Evolutionary conservation across 352 stramenopile species (phyloP).

Genomic region (Phytophthora tentaculata): DNA sequence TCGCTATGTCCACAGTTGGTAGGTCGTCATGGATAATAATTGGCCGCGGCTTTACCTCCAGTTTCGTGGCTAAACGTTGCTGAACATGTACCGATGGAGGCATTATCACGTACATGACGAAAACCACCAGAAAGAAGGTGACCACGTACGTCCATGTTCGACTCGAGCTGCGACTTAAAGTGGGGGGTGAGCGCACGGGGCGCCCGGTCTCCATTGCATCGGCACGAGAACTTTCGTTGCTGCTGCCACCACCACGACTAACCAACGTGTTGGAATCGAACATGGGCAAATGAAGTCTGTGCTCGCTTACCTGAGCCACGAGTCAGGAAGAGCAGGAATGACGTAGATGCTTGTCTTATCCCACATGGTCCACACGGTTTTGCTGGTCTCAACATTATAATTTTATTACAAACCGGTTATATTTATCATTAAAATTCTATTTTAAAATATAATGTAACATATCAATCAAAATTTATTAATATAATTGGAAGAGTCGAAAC

Average conservation of each 20-base stretch:
- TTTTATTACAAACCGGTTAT: too few relatives aligned
- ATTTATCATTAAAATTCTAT: too few relatives aligned
- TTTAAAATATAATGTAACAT: too few relatives aligned
- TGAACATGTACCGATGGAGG: constrained; percentile 11
- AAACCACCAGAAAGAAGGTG: constrained; percentile 13
- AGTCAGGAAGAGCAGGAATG: constrained; percentile 26
- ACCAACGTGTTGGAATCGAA: constrained; percentile 28
- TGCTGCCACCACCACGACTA: constrained; percentile 16
- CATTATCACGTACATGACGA: constrained; percentile 26
- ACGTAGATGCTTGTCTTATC: constrained; percentile 13
- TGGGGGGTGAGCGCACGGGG: background rate
- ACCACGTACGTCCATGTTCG: constrained; percentile 26
- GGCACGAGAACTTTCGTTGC: constrained; percentile 1
- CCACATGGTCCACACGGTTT: too few relatives aligned
- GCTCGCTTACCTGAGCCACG: constrained; percentile 16
- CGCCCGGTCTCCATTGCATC: constrained; percentile 24
- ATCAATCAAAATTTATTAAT: too few relatives aligned
- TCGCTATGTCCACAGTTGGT: constrained; percentile 7
- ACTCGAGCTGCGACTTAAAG: constrained; percentile 13
- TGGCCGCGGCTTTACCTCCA: constrained; percentile 1
- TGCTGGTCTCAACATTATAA: too few relatives aligned
- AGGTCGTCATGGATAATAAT: constrained; percentile 3
- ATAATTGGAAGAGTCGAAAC: too few relatives aligned
- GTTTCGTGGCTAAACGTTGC: background rate
- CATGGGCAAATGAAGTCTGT: constrained; percentile 17